Evolutionary conservation across 352 stramenopile species (phyloP), one percentile per base, ranked within the genome.

Genomic region (Pythium chondricola): DNA sequence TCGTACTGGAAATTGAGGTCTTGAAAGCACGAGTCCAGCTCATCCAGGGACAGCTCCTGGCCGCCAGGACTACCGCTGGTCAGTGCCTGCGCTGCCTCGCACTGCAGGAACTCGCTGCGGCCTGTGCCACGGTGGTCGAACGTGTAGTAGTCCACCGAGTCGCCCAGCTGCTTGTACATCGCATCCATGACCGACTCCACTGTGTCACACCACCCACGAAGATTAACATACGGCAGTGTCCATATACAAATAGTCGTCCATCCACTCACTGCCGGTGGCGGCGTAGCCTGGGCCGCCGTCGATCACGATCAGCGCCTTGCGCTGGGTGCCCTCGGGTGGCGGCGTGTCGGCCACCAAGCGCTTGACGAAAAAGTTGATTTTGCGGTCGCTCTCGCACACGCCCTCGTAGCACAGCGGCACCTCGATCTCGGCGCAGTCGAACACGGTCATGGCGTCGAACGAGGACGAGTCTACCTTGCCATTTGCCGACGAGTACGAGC

Each of bases 391-490:
- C 20, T 63, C 31, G 58, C 79, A 91, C 13, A 91, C 47, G n/a
- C 63, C 66, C 0, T 72, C 58, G 61, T 88, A 80, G 55, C 79
- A 91, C 40, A 91, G 61, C 35, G 79, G 76, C 50, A 87, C 69
- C n/a, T 67, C 58, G 17, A 91, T 57, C 32, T 82, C 62, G 0
- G 69, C 74, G 56, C 79, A 91, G 25, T 91, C 70, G 49, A 78
- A 83, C 10, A 38, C 26, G 17, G 38, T 25, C 11, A 37, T 47
- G 7, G 35, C 24, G 0, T 52, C 21, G 43, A 48, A n/a, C n/a
- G n/a, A n/a, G n/a, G n/a, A n/a, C n/a, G n/a, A n/a, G n/a, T n/a
- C n/a, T n/a, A 32, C 27, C 16, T 39, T 11, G 33, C 52, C 38
- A n/a, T 47, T 46, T 20, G 71, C 24, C 0, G 69, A 71, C 43